Evolutionary conservation across 306 rosid genomes (phyloP).

Genomic region (Ziziphus jujuba): DNA sequence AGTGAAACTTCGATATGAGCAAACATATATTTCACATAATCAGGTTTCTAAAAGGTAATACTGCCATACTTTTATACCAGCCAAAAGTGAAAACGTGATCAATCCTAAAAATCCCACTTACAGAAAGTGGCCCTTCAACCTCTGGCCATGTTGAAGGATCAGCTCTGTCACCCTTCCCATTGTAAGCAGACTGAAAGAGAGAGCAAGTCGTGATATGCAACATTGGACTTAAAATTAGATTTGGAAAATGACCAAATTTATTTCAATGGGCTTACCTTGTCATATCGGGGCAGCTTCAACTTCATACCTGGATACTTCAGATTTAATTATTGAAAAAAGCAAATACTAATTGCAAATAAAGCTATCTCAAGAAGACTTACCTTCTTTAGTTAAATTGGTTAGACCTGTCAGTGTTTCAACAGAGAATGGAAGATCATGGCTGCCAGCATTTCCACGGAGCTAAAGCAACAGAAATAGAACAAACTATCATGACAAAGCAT

Average conservation of each 20-base stretch:
- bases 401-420: conserved; percentile 65
- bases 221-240: conserved; percentile 13
- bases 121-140: conserved; percentile 79
- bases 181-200: conserved; percentile 72
- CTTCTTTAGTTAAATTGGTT: conserved; percentile 68
- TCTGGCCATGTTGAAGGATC: conserved; percentile 86
- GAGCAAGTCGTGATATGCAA: conserved; percentile 26
- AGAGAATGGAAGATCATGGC: conserved; percentile 84
- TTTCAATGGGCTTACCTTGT: conserved; percentile 59
- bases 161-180: conserved; percentile 87
- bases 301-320: conserved; percentile 63
- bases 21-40: conserved; percentile 15
- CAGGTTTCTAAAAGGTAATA: not conserved
- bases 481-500: not conserved
- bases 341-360: conserved; percentile 8
- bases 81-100: not conserved
- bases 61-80: not conserved
- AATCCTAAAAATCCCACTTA: conserved; percentile 30
- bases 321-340: conserved; percentile 21
- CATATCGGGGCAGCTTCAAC: conserved; percentile 87
- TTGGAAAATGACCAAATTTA: not conserved
- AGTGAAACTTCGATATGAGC: not conserved
- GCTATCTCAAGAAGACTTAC: conserved; percentile 39
- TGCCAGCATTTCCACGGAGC: conserved; percentile 93
- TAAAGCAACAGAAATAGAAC: conserved; percentile 26